Conservation (phyloP, 2,329 filamentous ascomycete species). For the Xylaria digitata region DNA sequence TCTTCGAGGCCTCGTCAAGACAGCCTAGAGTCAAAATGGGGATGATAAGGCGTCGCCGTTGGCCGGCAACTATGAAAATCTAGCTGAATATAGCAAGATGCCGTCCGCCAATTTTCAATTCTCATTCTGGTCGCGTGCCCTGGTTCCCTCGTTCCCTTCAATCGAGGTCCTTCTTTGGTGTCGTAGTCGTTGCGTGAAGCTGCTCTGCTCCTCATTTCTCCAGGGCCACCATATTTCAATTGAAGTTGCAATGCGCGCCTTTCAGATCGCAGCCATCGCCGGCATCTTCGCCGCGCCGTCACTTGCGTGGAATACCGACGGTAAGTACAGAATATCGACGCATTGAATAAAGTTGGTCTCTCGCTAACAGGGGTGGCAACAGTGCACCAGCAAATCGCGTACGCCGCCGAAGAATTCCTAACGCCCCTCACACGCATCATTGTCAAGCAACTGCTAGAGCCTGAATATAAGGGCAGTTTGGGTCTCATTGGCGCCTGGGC, state of each 20-base stretch:
- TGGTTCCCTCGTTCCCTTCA: slow-evolving; percentile 3
- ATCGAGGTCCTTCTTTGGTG: slow-evolving; percentile 1
- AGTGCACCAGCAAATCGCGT: slow-evolving; percentile 43
- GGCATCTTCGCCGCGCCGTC: slow-evolving; percentile 34
- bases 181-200: background rate
- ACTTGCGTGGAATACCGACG: slow-evolving; percentile 41
- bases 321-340: slow-evolving; percentile 20
- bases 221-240: background rate
- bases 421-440: slow-evolving; percentile 36
- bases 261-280: slow-evolving; percentile 30
- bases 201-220: background rate
- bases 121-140: slow-evolving; percentile 10
- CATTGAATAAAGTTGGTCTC: background rate
- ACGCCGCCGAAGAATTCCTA: slow-evolving; percentile 41
- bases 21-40: slow-evolving; percentile 7
- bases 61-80: slow-evolving; percentile 5
- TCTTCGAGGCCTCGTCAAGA: background rate
- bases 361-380: slow-evolving; percentile 7
- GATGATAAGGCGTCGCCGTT: slow-evolving; percentile 24
- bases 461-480: slow-evolving; percentile 49
- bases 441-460: slow-evolving; percentile 52
- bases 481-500: slow-evolving; percentile 56
- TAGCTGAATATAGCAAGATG: slow-evolving; percentile 12
- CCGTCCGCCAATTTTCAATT: background rate
- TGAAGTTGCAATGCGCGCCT: slow-evolving; percentile 33